Evolutionary conservation across 1,284 basidiomycete genomes (phyloP).

Genomic region (Cutaneotrichosporon sp.): DNA sequence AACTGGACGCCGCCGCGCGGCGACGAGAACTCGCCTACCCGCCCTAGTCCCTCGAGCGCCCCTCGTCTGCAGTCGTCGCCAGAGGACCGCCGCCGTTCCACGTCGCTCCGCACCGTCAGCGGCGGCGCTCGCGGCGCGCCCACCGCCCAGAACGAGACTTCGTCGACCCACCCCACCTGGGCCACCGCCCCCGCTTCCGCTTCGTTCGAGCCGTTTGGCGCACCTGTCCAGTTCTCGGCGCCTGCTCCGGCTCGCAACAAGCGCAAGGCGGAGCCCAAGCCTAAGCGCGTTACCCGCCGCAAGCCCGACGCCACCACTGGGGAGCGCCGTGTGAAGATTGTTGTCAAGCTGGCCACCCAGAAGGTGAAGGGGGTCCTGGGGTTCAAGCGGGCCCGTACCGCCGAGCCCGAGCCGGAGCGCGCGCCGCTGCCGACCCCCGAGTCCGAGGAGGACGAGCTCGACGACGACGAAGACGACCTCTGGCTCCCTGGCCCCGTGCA

Average conservation of each 20-base stretch:
- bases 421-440: too few species aligned
- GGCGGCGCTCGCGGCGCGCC: background rate
- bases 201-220: too few species aligned
- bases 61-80: background rate
- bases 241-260: background rate
- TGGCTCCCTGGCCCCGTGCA: too few species aligned
- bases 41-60: background rate
- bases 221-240: background rate
- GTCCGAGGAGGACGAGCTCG: too few species aligned
- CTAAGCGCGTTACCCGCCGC: background rate
- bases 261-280: background rate
- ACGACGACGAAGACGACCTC: too few species aligned
- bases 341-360: too few species aligned
- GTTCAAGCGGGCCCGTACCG: too few species aligned
- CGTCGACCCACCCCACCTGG: background rate
- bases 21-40: background rate
- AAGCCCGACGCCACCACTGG: background rate
- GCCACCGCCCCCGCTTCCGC: background rate
- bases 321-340: background rate
- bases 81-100: background rate
- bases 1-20: background rate
- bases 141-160: background rate
- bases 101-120: background rate
- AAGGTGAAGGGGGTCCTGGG: too few species aligned
- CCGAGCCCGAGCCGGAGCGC: too few species aligned